Percentiles rank a stretch among this genome's conserved stretches.
phyloP scores from a whole-genome alignment of 179 eudicot species.

The Carnegiea gigantea region DNA sequence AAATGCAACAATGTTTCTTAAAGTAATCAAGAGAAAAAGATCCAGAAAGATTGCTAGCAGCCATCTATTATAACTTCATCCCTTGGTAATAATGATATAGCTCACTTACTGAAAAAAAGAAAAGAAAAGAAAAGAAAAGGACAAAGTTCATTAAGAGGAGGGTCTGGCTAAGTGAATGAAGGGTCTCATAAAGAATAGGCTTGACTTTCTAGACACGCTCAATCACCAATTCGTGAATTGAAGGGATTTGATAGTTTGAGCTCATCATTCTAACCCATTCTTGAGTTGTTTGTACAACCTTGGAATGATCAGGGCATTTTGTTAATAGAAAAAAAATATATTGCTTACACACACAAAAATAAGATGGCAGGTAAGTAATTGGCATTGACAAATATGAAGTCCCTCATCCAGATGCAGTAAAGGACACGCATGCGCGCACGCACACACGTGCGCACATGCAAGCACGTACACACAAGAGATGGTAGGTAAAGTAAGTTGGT shows the following conservation, averaged over 20 bases:
- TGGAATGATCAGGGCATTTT: background rate
- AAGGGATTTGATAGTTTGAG: background rate
- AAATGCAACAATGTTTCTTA: background rate
- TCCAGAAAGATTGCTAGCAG: background rate
- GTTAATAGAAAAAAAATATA: background rate
- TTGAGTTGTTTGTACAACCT: background rate
- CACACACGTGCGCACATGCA: no score
- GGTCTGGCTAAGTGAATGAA: background rate
- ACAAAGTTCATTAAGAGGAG: background rate
- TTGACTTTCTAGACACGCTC: background rate
- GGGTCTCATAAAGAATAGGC: background rate
- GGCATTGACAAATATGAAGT: slow-evolving; percentile 48
- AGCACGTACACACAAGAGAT: background rate
- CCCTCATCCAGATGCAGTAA: slow-evolving; percentile 51
- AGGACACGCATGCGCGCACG: slow-evolving; percentile 19
- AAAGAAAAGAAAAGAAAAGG: background rate
- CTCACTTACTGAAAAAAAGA: no score
- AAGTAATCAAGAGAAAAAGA: background rate
- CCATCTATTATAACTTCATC: background rate
- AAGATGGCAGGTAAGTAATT: background rate
- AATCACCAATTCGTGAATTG: background rate
- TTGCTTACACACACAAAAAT: background rate
- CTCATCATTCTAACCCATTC: background rate
- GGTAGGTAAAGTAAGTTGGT: background rate
- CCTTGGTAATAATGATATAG: no score